Evolutionary conservation across 2,329 filamentous ascomycete species (phyloP).

Genomic region (Fusarium praegraminearum): DNA sequence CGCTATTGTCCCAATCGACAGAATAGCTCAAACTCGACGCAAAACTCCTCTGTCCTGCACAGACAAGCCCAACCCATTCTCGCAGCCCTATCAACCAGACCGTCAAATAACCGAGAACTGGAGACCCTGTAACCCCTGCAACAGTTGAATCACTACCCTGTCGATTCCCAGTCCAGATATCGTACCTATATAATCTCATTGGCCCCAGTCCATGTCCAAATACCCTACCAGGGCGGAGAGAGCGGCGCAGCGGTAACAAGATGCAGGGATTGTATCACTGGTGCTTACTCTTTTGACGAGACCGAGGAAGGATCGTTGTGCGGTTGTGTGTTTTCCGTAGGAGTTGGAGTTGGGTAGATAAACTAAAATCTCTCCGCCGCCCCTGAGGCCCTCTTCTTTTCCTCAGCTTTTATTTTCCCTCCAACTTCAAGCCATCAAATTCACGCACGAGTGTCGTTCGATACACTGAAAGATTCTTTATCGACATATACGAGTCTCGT

Average conservation of each 20-base stretch:
- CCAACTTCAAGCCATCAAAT: neutral
- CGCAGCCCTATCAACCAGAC: slow-evolving; percentile 3
- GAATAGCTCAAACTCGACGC: neutral
- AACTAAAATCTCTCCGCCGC: neutral
- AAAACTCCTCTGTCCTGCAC: neutral
- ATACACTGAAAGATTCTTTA: neutral
- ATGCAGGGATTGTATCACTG: slow-evolving; percentile 4
- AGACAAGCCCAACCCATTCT: neutral
- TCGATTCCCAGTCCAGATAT: neutral
- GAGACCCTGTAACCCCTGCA: neutral
- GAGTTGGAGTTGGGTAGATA: neutral
- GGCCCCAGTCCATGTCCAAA: neutral
- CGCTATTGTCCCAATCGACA: too few relatives aligned
- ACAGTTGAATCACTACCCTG: neutral
- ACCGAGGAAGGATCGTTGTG: neutral
- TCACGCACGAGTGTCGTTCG: neutral
- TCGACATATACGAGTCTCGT: too few relatives aligned
- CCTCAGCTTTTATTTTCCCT: neutral
- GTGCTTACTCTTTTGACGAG: neutral
- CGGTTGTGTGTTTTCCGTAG: neutral
- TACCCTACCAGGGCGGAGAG: neutral
- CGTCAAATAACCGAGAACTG: neutral
- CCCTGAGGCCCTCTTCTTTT: neutral
- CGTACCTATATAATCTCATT: slow-evolving; percentile 1
- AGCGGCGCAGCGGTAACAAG: slow-evolving; percentile 6